Conservation (phyloP, 2,329 filamentous ascomycete species). For the Bipolaris zeicola region DNA sequence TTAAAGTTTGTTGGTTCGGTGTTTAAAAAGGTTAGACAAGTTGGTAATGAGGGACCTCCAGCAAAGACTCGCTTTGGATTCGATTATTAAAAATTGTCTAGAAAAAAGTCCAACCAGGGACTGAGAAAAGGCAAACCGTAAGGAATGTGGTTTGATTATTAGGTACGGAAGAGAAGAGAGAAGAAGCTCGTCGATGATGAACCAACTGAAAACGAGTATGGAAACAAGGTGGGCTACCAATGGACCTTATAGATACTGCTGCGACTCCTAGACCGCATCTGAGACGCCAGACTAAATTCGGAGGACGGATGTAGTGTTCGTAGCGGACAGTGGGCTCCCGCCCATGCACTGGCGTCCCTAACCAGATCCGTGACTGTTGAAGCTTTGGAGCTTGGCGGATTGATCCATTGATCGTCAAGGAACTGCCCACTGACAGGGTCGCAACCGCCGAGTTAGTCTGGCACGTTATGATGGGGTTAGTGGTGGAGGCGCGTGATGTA, state of each 20-base stretch:
- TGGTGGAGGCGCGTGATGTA: constrained; percentile 44
- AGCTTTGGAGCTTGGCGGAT: constrained; percentile 41
- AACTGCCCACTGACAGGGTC: constrained; percentile 32
- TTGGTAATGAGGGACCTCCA: constrained; percentile 37
- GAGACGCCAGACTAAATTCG: constrained; percentile 47
- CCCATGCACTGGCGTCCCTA: constrained; percentile 37
- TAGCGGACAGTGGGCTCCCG: constrained; percentile 42
- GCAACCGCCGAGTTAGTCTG: constrained; percentile 36
- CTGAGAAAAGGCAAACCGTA: constrained; percentile 43
- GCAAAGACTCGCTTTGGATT: constrained; percentile 49
- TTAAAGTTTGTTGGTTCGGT: constrained; percentile 36
- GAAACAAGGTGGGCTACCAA: constrained; percentile 47
- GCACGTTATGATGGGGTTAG: constrained; percentile 30
- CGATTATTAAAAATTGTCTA: constrained; percentile 44
- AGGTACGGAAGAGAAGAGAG: constrained; percentile 41
- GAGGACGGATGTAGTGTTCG: constrained; percentile 44
- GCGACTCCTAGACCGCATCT: constrained; percentile 41
- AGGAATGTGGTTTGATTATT: constrained; percentile 46
- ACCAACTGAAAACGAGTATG: constrained; percentile 46
- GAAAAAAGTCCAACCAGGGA: constrained; percentile 49
- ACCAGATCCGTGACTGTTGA: constrained; percentile 38
- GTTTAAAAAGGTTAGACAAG: constrained; percentile 14
- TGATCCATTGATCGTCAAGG: constrained; percentile 38
- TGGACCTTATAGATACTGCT: constrained; percentile 45
- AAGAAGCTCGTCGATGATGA: constrained; percentile 43